Conservation (phyloP, 208 protist genomes). For the Phytomonas serpens region DNA sequence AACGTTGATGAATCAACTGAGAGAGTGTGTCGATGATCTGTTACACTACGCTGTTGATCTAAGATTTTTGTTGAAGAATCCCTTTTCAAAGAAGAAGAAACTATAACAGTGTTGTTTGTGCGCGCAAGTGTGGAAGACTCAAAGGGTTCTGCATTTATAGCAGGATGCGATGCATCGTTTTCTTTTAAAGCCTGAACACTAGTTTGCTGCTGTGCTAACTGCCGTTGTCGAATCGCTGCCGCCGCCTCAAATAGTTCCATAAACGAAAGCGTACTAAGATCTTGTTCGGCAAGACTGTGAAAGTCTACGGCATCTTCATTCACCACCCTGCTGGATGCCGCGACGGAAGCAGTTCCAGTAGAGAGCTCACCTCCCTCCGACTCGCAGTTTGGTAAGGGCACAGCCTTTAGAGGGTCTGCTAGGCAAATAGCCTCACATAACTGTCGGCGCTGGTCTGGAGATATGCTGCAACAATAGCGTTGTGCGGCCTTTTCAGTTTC, state of each 20-base stretch:
- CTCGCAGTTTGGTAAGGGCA: not conserved
- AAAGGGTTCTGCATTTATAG: not conserved
- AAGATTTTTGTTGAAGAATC: not conserved
- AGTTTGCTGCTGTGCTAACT: conserved; percentile 40
- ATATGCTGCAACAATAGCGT: conserved; percentile 6
- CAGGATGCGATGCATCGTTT: not conserved
- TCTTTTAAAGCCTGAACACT: not conserved
- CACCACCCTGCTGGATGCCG: not conserved
- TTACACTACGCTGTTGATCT: not conserved
- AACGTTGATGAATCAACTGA: not conserved
- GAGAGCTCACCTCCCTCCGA: not conserved
- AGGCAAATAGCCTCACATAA: conserved; percentile 5
- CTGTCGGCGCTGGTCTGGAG: conserved; percentile 2
- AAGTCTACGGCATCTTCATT: conserved; percentile 8
- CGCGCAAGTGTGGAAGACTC: not conserved
- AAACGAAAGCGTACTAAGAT: conserved; percentile 47
- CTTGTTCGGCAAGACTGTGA: not conserved
- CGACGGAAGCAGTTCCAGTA: not conserved
- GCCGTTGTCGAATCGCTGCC: conserved; percentile 42
- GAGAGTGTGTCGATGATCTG: not conserved
- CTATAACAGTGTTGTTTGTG: not conserved
- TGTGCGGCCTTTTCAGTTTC: conserved; percentile 1
- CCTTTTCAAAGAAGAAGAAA: not conserved
- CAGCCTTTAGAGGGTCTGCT: not conserved
- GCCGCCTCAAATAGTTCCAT: conserved; percentile 68